Evolutionary conservation across 23 red algal species (phyloP), one percentile per base, ranked within the genome.

Genomic region (Gracilaria gracilis): DNA sequence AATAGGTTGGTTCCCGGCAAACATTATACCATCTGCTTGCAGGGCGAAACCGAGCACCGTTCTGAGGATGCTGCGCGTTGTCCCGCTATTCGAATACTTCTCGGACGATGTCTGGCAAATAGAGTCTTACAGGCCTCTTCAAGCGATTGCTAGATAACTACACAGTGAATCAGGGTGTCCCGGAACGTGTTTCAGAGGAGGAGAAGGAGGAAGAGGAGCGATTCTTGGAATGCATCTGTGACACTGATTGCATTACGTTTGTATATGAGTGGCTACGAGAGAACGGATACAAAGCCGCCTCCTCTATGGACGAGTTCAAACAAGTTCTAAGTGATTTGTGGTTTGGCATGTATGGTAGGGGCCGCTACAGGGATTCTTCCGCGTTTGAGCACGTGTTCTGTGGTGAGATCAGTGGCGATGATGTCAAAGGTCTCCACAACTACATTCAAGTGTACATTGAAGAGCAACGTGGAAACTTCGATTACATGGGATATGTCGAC

Each of bases 361-460:
- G 91, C 15, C 61, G 71, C 4, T 5, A 32, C 15, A 37, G 27
- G 6, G 86, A 95, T 38, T 91, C 93, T 2, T 73, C 58, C 4
- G 93, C 64, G 0, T 91, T 95, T 73, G 86, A 95, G 61, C 93
- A 95, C 73, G 93, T 78, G 34, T 95, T 95, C 37, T 62, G 73
- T 49, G 93, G 93, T 1, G 93, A 95, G 93, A 49, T 91, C 15
- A 48, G 58, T 57, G 72, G 81, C n/a, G 86, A 80, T 51, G 73
- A 90, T 48, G 93, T 95, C 36, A 86, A 67, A 32, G 93, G 93
- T 16, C 59, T 95, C 24, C 93, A 95, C 79, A 95, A 95, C 54
- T 95, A 79, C 66, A 83, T 95, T 47, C 71, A 82, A 54, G 61
- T 95, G 19, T 70, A 81, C 48, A 47, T 89, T 46, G 87, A 90